These are phyloP conservation scores for Canna indica DNA, from an alignment of 176 grass and related monocot species.

Conservation along the genomic window DNA sequence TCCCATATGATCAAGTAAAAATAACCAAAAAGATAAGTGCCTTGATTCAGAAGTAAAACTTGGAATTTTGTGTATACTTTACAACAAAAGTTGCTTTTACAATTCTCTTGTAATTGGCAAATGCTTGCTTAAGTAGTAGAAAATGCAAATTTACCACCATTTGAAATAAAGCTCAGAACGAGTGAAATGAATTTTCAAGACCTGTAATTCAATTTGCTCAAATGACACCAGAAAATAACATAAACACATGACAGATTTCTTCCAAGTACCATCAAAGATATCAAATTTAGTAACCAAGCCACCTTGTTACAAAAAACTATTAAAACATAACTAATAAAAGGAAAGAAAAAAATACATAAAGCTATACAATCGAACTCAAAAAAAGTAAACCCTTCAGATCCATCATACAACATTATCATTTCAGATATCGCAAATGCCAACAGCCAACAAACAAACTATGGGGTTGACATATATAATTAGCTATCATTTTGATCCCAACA, in stretches of 20 bases:
- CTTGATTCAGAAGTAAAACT: no score
- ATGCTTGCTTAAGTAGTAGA: no score
- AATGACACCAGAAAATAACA: background rate
- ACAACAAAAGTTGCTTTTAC: no score
- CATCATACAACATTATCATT: constrained; percentile 1
- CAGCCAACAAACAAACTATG: constrained; percentile 36
- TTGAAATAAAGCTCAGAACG: background rate
- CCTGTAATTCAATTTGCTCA: background rate
- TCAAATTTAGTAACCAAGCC: background rate
- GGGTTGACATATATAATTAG: constrained; percentile 42
- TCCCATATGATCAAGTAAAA: no score
- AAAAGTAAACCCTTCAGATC: constrained; percentile 3
- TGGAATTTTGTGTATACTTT: no score
- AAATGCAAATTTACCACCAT: background rate
- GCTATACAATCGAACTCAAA: constrained; percentile 12
- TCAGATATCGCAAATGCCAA: constrained; percentile 23
- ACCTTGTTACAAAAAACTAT: constrained; percentile 3
- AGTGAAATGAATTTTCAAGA: background rate
- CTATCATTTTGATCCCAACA: constrained; percentile 19
- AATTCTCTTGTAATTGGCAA: no score
- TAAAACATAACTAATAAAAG: background rate
- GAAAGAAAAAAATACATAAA: background rate
- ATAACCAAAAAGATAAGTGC: no score
- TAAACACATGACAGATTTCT: background rate
- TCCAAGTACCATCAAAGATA: background rate